Percentiles rank a stretch among this genome's conserved stretches.
phyloP scores from a whole-genome alignment of 257 asterid genomes.

The Nicotiana noctiflora region DNA sequence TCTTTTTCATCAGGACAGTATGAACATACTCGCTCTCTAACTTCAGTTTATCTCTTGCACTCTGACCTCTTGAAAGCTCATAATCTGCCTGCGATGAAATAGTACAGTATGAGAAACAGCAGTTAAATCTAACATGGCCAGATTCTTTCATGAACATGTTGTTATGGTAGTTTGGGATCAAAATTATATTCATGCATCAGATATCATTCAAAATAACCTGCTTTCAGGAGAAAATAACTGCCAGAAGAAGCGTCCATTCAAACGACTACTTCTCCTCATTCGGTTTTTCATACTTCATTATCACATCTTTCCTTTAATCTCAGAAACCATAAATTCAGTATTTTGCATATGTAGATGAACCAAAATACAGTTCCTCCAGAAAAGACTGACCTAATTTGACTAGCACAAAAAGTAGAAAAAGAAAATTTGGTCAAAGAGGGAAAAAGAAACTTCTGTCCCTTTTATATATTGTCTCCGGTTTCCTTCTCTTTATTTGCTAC shows the following conservation, averaged over 20 bases:
- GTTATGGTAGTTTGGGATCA: not conserved
- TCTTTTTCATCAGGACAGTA: not conserved
- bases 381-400: not conserved
- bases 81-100: conserved; percentile 54
- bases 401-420: not conserved
- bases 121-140: conserved; percentile 10
- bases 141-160: not conserved
- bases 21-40: conserved; percentile 67
- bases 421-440: not conserved
- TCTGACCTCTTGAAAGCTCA: conserved; percentile 65
- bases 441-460: not conserved
- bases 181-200: not conserved
- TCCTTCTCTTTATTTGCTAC: not conserved
- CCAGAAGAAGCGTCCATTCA: too few species aligned
- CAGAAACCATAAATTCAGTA: not conserved
- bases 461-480: not conserved
- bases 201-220: too few species aligned
- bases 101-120: conserved; percentile 20
- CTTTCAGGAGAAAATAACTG: too few species aligned
- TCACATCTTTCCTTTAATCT: not conserved
- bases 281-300: not conserved
- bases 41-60: conserved; percentile 64
- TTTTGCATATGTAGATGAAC: not conserved
- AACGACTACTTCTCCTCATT: not conserved
- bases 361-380: not conserved